Evolutionary conservation across 257 asterid species (phyloP).

Genomic region (Salvia miltiorrhiza): DNA sequence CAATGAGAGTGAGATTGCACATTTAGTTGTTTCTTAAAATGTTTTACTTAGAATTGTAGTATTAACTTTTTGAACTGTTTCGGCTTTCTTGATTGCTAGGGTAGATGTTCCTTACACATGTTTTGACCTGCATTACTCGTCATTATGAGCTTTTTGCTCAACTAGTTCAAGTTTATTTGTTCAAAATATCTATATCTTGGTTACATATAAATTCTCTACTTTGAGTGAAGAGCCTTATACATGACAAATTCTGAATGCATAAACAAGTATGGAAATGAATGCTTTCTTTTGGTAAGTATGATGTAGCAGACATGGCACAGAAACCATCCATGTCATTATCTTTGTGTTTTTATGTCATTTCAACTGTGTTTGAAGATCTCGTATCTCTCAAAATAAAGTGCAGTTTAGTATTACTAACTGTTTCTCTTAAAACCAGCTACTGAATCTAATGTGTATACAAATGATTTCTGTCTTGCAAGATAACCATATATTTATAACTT

Average conservation of each 20-base stretch:
- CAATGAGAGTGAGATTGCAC: no score
- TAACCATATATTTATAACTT: background rate
- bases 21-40: no score
- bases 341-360: background rate
- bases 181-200: background rate
- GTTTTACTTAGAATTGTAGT: no score
- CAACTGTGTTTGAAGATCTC: background rate
- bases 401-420: background rate
- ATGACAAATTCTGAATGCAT: background rate
- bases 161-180: background rate
- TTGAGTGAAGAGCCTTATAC: background rate
- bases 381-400: background rate
- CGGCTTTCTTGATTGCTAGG: background rate
- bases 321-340: background rate
- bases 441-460: background rate
- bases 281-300: background rate
- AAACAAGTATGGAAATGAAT: background rate
- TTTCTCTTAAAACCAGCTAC: background rate
- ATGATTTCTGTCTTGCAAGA: background rate
- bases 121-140: background rate
- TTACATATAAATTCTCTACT: background rate
- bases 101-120: background rate
- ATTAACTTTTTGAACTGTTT: background rate
- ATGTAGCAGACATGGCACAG: background rate
- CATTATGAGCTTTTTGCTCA: background rate